A percentile compares a stretch with the other conserved stretches of the same genome.
Evolutionary conservation across 495 filamentous ascomycete species (phyloP).

Genomic region (Xylaria castorea): DNA sequence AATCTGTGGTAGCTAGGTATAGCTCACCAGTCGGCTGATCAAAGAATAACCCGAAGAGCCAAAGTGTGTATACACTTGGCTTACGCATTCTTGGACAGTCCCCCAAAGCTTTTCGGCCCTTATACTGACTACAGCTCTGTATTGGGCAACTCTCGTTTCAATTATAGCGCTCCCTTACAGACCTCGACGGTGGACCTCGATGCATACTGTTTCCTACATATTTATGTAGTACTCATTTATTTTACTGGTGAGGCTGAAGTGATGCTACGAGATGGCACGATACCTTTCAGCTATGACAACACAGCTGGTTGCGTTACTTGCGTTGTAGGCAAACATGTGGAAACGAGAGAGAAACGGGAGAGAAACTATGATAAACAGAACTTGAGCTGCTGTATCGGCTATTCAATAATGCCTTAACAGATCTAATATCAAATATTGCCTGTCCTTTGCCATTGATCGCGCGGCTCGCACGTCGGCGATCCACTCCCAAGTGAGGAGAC

Average conservation of each 20-base stretch:
- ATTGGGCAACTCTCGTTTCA: constrained; percentile 13
- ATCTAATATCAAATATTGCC: neutral
- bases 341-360: neutral
- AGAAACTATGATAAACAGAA: neutral
- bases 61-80: constrained; percentile 13
- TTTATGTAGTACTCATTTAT: constrained; percentile 7
- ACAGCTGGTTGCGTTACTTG: neutral
- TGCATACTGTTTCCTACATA: neutral
- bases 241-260: constrained; percentile 4
- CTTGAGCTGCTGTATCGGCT: neutral
- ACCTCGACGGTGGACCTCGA: neutral
- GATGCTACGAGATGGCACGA: neutral
- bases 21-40: constrained; percentile 7
- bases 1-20: neutral
- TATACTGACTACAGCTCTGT: neutral
- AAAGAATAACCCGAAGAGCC: constrained; percentile 10
- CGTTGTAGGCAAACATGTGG: neutral
- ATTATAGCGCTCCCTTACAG: neutral
- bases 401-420: neutral
- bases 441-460: neutral
- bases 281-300: constrained; percentile 22
- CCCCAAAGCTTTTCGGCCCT: constrained; percentile 16
- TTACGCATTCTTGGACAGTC: constrained; percentile 7
- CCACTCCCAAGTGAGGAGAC: constrained; percentile 11
- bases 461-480: constrained; percentile 12